Evolutionary conservation across 2,329 filamentous ascomycete species (phyloP), one percentile per base, ranked within the genome.

Genomic region (Canariomyces notabilis): DNA sequence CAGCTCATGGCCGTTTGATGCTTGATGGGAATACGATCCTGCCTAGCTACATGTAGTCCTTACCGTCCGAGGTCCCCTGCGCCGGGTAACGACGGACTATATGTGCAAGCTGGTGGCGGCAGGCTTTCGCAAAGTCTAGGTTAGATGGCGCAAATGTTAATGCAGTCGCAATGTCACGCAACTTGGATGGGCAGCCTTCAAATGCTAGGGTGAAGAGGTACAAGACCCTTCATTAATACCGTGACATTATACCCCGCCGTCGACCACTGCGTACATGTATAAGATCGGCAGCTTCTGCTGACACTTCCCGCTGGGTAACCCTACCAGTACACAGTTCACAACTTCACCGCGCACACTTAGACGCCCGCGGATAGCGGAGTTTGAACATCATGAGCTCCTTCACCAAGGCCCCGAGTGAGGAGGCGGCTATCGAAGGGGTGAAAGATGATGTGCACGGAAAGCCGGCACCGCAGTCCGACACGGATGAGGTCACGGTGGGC

Each of bases 111-210:
- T 9, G 4, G 7, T 9, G 26, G 26, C 4, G 4, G 26, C 26
- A 12, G 26, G n/a, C n/a, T 29, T 8, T 19, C 21, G 31, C n/a
- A 26, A 42, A 16, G 31, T 21, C 41, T 42, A 48, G 46, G 35
- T 40, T 37, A 16, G 49, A 55, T 55, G 53, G 49, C 42, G 53
- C 42, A 46, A 53, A 42, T n/a, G n/a, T n/a, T n/a, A n/a, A n/a
- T 37, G 31, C 33, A 41, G 12, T 37, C 9, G 31, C 11, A n/a
- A n/a, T 37, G 44, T 52, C 50, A 47, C 50, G 50, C 48, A 47
- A 48, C 44, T 14, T 14, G 35, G 12, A 26, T 36, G 16, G n/a
- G n/a, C n/a, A n/a, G 18, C 38, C 44, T 21, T 33, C 44, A 22
- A 37, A 36, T 20, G 26, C 29, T 34, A 37, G 16, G 32, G 19